Base-by-base conservation (phyloP, 495 filamentous ascomycete species). In the Symbiotaphrina buchneri region DNA sequence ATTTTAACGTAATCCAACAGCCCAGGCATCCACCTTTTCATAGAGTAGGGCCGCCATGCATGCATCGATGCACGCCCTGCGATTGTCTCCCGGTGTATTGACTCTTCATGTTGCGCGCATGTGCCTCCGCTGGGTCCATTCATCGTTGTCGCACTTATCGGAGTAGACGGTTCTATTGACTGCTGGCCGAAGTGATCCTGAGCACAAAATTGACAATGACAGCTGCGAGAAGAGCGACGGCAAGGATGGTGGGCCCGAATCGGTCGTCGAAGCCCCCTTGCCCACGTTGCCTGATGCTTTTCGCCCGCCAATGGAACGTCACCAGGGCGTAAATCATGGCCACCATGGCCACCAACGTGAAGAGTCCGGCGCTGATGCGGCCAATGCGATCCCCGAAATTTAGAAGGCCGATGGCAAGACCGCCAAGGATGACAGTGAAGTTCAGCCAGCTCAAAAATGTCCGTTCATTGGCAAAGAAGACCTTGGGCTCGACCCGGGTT, bases 381-480 rank as follows among this genome's bases (percentile, higher is more conserved):
- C 84, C 84, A 29, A 87, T 65, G 32, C 68, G 71, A 52, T 99
- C 90, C 46, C 87, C 85, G 44, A 99, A 99, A 63, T 99, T 99
- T 39, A 99, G 66, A 37, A 99, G 78, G 32, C 90, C 87, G 34
- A 95, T 74, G 17, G 84, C 85, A 30, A 99, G 69, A 32, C 85
- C 84, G 44, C 87, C 87, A 25, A 99, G 71, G 51, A 99, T 84
- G 46, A 95, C 85, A 47, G 79, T 87, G 65, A 95, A 95, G 61
- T 95, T 95, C 42, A 99, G 76, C 90, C 90, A 99, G 47, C 78
- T 87, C 44, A 99, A 71, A 46, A 95, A 99, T 24, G 87, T 99
- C 31, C 87, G 83, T 60, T 99, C 87, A 60, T 95, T 95, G 51
- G 87, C 87, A 63, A 99, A 99, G 71, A 95, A 99, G 56, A 97